Conservation (phyloP, 805 yeast genomes). For the Pichia exigua region DNA sequence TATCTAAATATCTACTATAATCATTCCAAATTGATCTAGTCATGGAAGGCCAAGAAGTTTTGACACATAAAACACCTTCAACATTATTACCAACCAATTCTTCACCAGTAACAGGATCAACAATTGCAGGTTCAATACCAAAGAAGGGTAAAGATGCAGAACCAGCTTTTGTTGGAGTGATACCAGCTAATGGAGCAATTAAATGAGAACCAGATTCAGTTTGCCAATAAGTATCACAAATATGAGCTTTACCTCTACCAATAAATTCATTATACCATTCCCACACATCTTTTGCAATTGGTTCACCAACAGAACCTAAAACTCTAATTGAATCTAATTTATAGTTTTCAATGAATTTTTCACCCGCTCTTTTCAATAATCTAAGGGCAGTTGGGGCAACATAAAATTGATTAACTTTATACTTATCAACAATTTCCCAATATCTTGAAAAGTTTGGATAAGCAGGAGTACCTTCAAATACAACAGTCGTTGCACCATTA, state of each 20-base stretch:
- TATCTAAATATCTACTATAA: constrained; percentile 66
- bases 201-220: constrained; percentile 81
- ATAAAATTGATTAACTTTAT: constrained; percentile 70
- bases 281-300: constrained; percentile 81
- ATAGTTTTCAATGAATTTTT: constrained; percentile 48
- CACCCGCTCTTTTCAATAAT: constrained; percentile 69
- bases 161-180: constrained; percentile 79
- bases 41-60: constrained; percentile 77
- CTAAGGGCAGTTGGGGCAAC: constrained; percentile 83
- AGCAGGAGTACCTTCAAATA: constrained; percentile 84
- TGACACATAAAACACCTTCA: constrained; percentile 74
- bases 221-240: constrained; percentile 85
- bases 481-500: constrained; percentile 70
- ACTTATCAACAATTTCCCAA: constrained; percentile 68
- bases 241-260: constrained; percentile 63
- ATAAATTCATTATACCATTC: constrained; percentile 73
- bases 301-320: constrained; percentile 81
- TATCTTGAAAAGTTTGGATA: constrained; percentile 74
- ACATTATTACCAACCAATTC: constrained; percentile 63
- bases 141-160: constrained; percentile 80
- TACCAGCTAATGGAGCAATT: constrained; percentile 68
- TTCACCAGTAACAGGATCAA: constrained; percentile 68
- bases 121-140: constrained; percentile 65
- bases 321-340: constrained; percentile 60
- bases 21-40: constrained; percentile 78